Percentiles rank a stretch among this genome's conserved stretches.
Evolutionary conservation across 495 filamentous ascomycete species (phyloP).

Genomic region (Bacidia rubella): DNA sequence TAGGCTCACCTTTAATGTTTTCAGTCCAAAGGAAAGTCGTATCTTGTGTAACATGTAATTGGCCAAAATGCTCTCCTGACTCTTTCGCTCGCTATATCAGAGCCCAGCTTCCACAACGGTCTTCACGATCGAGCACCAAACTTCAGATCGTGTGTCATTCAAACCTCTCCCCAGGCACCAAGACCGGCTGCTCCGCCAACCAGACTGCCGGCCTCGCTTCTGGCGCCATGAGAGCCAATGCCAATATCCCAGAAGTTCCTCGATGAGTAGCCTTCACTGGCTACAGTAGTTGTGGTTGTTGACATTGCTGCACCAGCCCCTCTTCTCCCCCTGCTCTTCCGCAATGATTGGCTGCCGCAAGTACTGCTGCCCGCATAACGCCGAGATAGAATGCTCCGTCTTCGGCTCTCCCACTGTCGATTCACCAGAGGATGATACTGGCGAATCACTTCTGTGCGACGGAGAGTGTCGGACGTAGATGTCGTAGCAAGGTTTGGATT

Average conservation of each 20-base stretch:
- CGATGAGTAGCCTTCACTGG: constrained; percentile 41
- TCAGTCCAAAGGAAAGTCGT: too few species aligned
- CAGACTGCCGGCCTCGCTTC: constrained; percentile 45
- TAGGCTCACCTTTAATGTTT: too few species aligned
- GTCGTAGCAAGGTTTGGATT: constrained; percentile 26
- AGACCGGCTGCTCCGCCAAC: constrained; percentile 42
- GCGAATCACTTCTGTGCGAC: constrained; percentile 67
- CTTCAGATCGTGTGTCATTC: too few species aligned
- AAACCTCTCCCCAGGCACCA: constrained; percentile 65
- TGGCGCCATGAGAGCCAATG: constrained; percentile 30
- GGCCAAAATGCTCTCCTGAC: too few species aligned
- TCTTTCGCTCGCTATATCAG: too few species aligned
- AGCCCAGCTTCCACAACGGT: too few species aligned
- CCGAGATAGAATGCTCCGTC: constrained; percentile 40
- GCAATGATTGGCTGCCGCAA: constrained; percentile 70
- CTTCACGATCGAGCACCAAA: too few species aligned
- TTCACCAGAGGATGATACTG: constrained; percentile 76
- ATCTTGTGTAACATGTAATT: too few species aligned
- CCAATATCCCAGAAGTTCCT: constrained; percentile 82
- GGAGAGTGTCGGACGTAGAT: constrained; percentile 49
- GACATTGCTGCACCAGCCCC: constrained; percentile 17
- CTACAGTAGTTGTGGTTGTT: not conserved
- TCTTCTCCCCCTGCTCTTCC: constrained; percentile 41
- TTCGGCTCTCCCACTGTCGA: constrained; percentile 40
- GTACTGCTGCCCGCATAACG: constrained; percentile 41